Percentiles rank a stretch among this genome's conserved stretches.
Conservation (phyloP, 352 stramenopile species). For the Plasmopara halstedii region DNA sequence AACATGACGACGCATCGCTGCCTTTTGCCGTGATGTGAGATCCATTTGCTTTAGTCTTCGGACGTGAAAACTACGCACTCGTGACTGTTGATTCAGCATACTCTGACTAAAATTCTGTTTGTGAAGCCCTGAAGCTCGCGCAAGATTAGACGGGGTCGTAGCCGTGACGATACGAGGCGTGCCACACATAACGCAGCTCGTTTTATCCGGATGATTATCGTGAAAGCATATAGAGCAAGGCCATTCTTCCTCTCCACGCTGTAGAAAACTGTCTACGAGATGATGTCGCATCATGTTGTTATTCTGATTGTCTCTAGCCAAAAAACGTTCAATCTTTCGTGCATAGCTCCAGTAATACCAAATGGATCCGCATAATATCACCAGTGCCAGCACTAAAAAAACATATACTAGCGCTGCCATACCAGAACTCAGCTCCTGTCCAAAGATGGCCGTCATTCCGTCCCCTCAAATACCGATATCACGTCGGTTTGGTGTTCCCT, state of each 20-base stretch:
- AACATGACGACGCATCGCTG: slow-evolving; percentile 62
- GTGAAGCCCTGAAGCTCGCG: slow-evolving; percentile 61
- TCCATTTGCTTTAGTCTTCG: slow-evolving; percentile 82
- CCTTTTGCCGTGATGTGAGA: slow-evolving; percentile 71
- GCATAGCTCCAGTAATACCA: slow-evolving; percentile 87
- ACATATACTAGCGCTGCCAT: slow-evolving; percentile 70
- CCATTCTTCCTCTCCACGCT: slow-evolving; percentile 75
- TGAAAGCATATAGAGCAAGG: slow-evolving; percentile 85
- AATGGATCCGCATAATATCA: slow-evolving; percentile 64
- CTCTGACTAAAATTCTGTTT: slow-evolving; percentile 60
- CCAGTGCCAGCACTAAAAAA: slow-evolving; percentile 60
- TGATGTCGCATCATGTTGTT: slow-evolving; percentile 88
- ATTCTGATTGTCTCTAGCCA: slow-evolving; percentile 74
- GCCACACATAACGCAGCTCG: slow-evolving; percentile 76
- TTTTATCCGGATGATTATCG: slow-evolving; percentile 80
- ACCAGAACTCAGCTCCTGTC: slow-evolving; percentile 57
- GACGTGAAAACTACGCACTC: slow-evolving; percentile 79
- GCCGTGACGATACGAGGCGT: slow-evolving; percentile 57
- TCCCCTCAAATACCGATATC: not conserved
- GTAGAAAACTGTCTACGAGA: slow-evolving; percentile 76
- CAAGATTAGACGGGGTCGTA: slow-evolving; percentile 44
- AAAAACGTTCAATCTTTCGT: slow-evolving; percentile 79
- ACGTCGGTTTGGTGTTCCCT: slow-evolving; percentile 1
- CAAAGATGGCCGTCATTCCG: slow-evolving; percentile 75
- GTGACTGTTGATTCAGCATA: slow-evolving; percentile 75